Evolutionary conservation across 352 stramenopile species (phyloP), one percentile per base, ranked within the genome.

Genomic region (Peronosclerospora sorghi): DNA sequence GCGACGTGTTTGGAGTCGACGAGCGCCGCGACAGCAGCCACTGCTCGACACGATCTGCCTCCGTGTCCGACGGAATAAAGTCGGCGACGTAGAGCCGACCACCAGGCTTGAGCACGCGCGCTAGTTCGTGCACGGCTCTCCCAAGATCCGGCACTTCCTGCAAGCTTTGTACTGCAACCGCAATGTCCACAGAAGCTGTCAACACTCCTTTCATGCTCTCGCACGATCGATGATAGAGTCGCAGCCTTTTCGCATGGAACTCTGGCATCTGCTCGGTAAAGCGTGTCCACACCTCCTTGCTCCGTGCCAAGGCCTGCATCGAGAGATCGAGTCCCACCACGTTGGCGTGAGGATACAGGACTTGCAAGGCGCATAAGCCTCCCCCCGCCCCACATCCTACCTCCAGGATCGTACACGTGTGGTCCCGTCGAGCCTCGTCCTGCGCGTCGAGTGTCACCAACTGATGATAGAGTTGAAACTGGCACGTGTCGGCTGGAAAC

Each of bases 51-150:
- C 66, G 64, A 35, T 75, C 63, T 1, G 46, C 54, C 5, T 46
- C 29, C 1, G 54, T 45, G 23, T 78, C 58, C 21, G 64, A 48
- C 8, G 67, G 67, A 35, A 85, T 83, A 35, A 85, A 85, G 45
- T 87, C 75, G 0, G 75, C 75, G 27, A 85, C 55, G 24, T 81
- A 71, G 10, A 87, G 34, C 27, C 77, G 43, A 4, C 75, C 75
- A 12, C 72, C 68, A 10, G 72, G 68, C 21, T 73, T 72, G 1
- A 87, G 57, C 7, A 87, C 72, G 15, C 75, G 68, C 30, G 65
- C 56, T 12, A 84, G 54, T 45, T 85, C 75, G 7, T 54, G 62
- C 28, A 83, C 37, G 0, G 70, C 72, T 12, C 46, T 43, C 6
- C 45, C 34, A 5, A 83, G 39, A 35, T 77, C 51, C 35, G 65